These are phyloP conservation scores for Cornus kousa DNA, from an alignment of 148 eudicot species.

Conservation along the genomic window DNA sequence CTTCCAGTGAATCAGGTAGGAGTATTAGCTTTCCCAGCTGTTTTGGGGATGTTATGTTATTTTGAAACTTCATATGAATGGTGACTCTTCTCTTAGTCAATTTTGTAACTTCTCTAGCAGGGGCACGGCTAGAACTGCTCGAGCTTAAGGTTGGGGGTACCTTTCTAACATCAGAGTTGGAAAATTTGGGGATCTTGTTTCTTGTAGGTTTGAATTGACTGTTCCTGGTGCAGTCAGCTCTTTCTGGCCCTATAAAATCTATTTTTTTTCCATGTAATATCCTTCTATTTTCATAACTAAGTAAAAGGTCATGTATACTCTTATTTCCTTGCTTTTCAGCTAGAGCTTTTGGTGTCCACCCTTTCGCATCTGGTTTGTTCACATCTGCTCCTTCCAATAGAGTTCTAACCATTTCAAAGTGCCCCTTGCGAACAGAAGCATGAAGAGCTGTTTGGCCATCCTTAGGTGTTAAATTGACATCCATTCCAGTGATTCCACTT, in stretches of 20 bases:
- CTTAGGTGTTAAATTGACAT: too few species aligned
- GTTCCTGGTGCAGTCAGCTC: slow-evolving; percentile 8
- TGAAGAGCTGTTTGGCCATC: too few species aligned
- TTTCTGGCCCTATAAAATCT: slow-evolving; percentile 26
- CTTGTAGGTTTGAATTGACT: slow-evolving; percentile 10
- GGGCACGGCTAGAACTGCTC: slow-evolving; percentile 15
- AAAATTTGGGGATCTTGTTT: slow-evolving; percentile 5
- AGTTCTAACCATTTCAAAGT: too few species aligned
- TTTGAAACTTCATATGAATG: slow-evolving; percentile 48
- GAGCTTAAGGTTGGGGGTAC: slow-evolving; percentile 9
- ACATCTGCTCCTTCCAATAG: slow-evolving; percentile 33
- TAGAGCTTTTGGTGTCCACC: slow-evolving; percentile 29
- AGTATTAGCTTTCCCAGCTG: slow-evolving; percentile 52
- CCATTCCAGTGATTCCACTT: too few species aligned
- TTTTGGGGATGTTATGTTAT: slow-evolving; percentile 18
- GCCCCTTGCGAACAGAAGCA: too few species aligned
- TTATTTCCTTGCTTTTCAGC: slow-evolving; percentile 33
- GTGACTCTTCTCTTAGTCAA: slow-evolving; percentile 54
- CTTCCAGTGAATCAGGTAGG: slow-evolving; percentile 72
- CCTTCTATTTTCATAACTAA: slow-evolving; percentile 20
- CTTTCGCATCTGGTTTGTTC: slow-evolving; percentile 27
- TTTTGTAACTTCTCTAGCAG: slow-evolving; percentile 10
- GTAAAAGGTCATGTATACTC: slow-evolving; percentile 23
- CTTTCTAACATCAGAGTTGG: slow-evolving; percentile 10
- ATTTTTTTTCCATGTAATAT: slow-evolving; percentile 29